phyloP scores from a whole-genome alignment of 352 stramenopile genomes.

The Pythium aristosporum region DNA sequence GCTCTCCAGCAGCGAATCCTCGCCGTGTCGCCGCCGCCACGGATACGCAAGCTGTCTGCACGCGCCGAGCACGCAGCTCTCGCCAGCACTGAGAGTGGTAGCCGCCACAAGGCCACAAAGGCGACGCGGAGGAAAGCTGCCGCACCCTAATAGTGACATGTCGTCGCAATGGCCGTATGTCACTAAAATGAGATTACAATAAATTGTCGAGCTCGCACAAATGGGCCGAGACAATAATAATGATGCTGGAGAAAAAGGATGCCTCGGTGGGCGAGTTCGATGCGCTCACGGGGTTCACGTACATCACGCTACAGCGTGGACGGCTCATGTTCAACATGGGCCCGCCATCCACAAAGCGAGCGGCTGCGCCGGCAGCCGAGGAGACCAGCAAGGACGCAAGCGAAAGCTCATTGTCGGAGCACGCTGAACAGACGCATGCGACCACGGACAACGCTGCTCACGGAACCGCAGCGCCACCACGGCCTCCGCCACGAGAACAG shows the following conservation, averaged over 20 bases:
- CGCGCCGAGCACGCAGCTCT: not conserved
- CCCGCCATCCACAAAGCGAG: conserved; percentile 37
- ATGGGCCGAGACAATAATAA: not conserved
- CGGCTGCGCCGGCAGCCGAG: not conserved
- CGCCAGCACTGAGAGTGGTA: not conserved
- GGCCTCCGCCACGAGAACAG: not conserved
- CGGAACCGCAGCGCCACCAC: not conserved
- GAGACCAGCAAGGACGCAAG: not conserved
- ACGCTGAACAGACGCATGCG: not conserved
- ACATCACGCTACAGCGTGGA: conserved; percentile 68
- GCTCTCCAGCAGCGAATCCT: conserved; percentile 22
- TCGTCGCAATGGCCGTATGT: not conserved
- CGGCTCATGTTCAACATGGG: conserved; percentile 80
- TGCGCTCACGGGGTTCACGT: conserved; percentile 48
- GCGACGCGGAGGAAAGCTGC: not conserved
- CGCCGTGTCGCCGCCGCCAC: conserved; percentile 19
- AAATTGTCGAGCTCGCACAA: not conserved
- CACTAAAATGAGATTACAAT: not conserved
- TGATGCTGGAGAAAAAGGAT: conserved; percentile 31
- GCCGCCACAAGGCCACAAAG: not conserved
- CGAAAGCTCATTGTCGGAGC: not conserved
- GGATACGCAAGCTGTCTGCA: conserved; percentile 20
- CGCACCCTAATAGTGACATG: too few species aligned
- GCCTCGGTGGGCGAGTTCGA: conserved; percentile 68
- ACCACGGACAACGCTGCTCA: not conserved